Conservation (phyloP, 768 basidiomycete species). For the Pleurotus eryngii region DNA sequence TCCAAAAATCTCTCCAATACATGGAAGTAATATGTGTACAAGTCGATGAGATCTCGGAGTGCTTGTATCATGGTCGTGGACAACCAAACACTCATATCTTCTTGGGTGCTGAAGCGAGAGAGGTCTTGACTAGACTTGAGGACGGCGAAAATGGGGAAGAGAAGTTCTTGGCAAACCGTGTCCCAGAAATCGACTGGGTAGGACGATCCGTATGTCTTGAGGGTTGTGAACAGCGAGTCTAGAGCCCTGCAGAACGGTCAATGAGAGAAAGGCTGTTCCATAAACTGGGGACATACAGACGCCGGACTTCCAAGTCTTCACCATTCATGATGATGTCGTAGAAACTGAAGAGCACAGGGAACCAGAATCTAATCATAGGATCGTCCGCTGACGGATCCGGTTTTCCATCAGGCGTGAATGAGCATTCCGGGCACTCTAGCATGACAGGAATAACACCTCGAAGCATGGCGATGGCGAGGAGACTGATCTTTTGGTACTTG, state of each 20-base stretch:
- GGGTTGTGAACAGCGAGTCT: conserved; percentile 92
- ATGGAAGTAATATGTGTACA: conserved; percentile 95
- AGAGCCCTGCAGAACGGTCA: conserved; percentile 61
- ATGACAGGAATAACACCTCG: conserved; percentile 90
- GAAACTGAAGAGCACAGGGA: conserved; percentile 94
- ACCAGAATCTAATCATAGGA: conserved; percentile 95
- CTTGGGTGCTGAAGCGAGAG: conserved; percentile 91
- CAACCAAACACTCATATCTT: conserved; percentile 99
- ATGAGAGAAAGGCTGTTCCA: not conserved
- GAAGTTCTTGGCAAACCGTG: conserved; percentile 90
- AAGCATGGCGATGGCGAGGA: conserved; percentile 96
- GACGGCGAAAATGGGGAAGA: conserved; percentile 98
- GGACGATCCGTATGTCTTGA: conserved; percentile 83
- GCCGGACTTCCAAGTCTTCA: conserved; percentile 95
- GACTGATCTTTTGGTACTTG: conserved; percentile 98
- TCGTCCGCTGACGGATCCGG: conserved; percentile 51
- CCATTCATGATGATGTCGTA: conserved; percentile 99
- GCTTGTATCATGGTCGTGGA: conserved; percentile 99
- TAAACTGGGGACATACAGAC: conserved; percentile 61
- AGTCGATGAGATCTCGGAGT: conserved; percentile 88
- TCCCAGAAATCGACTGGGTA: conserved; percentile 97
- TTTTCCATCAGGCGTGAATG: conserved; percentile 24
- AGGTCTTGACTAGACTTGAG: conserved; percentile 90
- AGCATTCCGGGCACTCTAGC: conserved; percentile 75
- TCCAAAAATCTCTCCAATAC: conserved; percentile 88